Conservation (phyloP, 1,284 basidiomycete genomes). For the Xanthoconium separans region DNA sequence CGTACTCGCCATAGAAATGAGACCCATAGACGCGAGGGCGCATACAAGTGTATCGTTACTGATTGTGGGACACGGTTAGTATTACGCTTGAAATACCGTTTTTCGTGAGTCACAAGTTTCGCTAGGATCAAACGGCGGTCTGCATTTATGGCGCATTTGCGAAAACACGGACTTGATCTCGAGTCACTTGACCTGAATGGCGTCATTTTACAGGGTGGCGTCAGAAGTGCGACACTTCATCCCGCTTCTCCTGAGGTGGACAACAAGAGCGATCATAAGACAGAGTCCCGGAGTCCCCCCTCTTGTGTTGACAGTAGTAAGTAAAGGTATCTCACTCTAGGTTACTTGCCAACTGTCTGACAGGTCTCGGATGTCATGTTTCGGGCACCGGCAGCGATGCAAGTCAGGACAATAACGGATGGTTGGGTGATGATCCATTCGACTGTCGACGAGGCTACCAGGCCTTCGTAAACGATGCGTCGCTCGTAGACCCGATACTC, state of each 20-base stretch:
- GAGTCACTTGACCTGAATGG: constrained; percentile 19
- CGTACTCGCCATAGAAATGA: constrained; percentile 60
- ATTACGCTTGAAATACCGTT: neutral
- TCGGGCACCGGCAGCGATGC: neutral
- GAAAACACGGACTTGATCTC: constrained; percentile 44
- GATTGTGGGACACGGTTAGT: constrained; percentile 49
- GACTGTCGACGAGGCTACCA: constrained; percentile 8
- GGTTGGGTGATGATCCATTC: constrained; percentile 5
- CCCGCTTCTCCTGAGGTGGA: constrained; percentile 2
- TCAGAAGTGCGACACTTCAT: neutral
- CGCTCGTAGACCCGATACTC: constrained; percentile 1
- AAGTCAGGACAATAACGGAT: constrained; percentile 2
- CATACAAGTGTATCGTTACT: constrained; percentile 43
- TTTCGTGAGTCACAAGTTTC: constrained; percentile 2
- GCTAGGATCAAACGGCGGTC: constrained; percentile 61
- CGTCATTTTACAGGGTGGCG: constrained; percentile 5
- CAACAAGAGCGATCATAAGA: neutral
- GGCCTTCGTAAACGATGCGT: neutral
- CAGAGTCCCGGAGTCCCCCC: constrained; percentile 11
- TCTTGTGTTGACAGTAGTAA: constrained; percentile 13
- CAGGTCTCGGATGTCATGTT: constrained; percentile 13
- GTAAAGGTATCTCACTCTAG: constrained; percentile 2
- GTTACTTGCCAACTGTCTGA: constrained; percentile 8
- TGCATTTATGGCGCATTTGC: constrained; percentile 53
- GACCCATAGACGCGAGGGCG: constrained; percentile 42